Base-by-base conservation (phyloP, 345 rosid genomes). In the Aquilaria yunnanensis region DNA sequence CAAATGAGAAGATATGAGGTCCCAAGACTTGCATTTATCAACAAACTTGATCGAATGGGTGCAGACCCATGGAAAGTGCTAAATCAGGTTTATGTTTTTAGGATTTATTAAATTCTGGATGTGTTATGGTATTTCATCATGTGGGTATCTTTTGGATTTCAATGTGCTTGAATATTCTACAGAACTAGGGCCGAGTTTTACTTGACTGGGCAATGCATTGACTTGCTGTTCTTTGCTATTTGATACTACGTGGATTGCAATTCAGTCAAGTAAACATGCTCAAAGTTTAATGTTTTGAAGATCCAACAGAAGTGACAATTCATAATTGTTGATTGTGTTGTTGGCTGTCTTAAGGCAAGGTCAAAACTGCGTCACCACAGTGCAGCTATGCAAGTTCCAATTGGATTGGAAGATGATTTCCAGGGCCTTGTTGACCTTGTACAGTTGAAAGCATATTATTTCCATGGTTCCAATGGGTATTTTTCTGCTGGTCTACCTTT, bases 1-100 rank as follows among this genome's bases (percentile, higher is more conserved):
- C 99, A 91, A 77, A 95, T 95, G 99, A 95, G 92, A 76, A 84
- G 99, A 77, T 95, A 95, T 16, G 92, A 85, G 61, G 99, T 95
- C 43, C 98, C 99, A 0, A 78, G 99, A 66, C 70, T 95, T 32
- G 97, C 94, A 0, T 95, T 95, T 79, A 95, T 91, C 54, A 95
- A 95, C 67, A 95, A 95, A 76, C 99, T 95, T 63, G 99, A 95
- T 75, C 75, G 99, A 53, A 95, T 89, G 99, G 99, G 98, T 72
- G 99, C 99, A 14, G 99, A 95, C 76, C 99, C 98, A 0, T 91
- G 97, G 98, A 95, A 91, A 82, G 99, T 95, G 59, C 70, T 95
- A 75, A 86, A 72, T 71, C 99, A 95, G 96, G 99, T 95, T 64
- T 29, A 13, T 33, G 46, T 64, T 37, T 37, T 37, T 16, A 29